phyloP scores from a whole-genome alignment of 768 basidiomycete species.

The Boletus reticuloceps region DNA sequence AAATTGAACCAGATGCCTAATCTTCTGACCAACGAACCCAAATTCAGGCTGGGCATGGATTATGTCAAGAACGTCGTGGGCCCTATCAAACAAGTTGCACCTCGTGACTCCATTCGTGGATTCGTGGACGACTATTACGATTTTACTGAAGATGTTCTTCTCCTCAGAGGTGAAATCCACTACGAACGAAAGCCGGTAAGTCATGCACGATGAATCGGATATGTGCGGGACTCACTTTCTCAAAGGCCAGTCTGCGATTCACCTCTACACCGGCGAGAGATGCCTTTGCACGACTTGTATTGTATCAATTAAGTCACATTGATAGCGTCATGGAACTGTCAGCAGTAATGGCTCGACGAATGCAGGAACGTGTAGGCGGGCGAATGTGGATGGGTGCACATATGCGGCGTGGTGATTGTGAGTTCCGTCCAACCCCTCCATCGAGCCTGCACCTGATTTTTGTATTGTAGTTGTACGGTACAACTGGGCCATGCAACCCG shows the following conservation, averaged over 20 bases:
- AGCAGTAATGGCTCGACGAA: constrained; percentile 29
- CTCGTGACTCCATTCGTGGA: constrained; percentile 36
- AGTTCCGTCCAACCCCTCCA: constrained; percentile 6
- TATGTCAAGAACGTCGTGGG: constrained; percentile 41
- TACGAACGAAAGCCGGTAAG: constrained; percentile 39
- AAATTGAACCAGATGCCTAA: neutral
- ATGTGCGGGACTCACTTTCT: constrained; percentile 4
- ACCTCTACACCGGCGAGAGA: constrained; percentile 31
- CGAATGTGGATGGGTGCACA: constrained; percentile 42
- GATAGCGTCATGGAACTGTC: constrained; percentile 30
- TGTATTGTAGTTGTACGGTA: constrained; percentile 26
- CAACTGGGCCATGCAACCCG: constrained; percentile 36
- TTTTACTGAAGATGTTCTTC: constrained; percentile 35
- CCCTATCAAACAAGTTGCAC: constrained; percentile 37
- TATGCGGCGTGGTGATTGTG: constrained; percentile 45
- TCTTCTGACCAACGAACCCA: constrained; percentile 6
- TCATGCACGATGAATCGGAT: neutral
- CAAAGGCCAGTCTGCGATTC: constrained; percentile 34
- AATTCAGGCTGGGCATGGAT: constrained; percentile 40
- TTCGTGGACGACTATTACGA: constrained; percentile 38
- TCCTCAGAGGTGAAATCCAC: constrained; percentile 42
- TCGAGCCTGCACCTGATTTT: neutral
- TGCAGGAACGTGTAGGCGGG: constrained; percentile 29
- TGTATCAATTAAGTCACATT: constrained; percentile 30
- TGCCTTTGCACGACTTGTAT: constrained; percentile 31